Evolutionary conservation across 768 basidiomycete genomes (phyloP).

Genomic region (Dentipellis fragilis): DNA sequence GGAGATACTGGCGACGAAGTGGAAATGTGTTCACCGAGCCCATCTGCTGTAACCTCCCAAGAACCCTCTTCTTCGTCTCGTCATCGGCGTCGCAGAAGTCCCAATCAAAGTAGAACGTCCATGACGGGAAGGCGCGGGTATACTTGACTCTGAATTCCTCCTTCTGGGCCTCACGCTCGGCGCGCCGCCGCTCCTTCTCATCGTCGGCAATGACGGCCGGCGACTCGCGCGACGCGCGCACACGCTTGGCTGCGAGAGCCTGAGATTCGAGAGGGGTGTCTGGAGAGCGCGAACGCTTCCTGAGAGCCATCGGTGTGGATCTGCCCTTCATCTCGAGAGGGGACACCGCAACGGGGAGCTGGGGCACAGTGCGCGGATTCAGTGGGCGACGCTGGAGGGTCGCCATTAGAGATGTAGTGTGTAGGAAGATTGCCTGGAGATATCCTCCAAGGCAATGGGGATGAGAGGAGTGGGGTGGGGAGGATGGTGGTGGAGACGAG

Average conservation of each 20-base stretch:
- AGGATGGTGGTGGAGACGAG: neutral
- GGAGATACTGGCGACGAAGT: neutral
- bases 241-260: constrained; percentile 10
- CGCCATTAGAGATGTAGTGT: constrained; percentile 3
- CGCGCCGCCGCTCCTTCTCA: constrained; percentile 9
- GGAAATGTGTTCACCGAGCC: constrained; percentile 57
- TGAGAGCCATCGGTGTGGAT: constrained; percentile 6
- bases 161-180: constrained; percentile 12
- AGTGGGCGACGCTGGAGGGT: constrained; percentile 12
- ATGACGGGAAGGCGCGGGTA: constrained; percentile 52
- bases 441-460: neutral
- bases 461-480: neutral
- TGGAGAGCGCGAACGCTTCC: constrained; percentile 12
- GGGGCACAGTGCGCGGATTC: constrained; percentile 12
- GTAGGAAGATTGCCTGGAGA: neutral
- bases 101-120: constrained; percentile 65
- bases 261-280: constrained; percentile 10
- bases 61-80: constrained; percentile 31
- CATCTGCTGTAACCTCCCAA: constrained; percentile 49
- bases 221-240: constrained; percentile 4
- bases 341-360: constrained; percentile 7
- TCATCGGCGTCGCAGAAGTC: constrained; percentile 53
- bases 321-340: constrained; percentile 6
- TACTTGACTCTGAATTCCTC: constrained; percentile 14
- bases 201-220: constrained; percentile 10